Base-by-base conservation (phyloP, 257 asterid genomes). In the Nicotiana knightiana region DNA sequence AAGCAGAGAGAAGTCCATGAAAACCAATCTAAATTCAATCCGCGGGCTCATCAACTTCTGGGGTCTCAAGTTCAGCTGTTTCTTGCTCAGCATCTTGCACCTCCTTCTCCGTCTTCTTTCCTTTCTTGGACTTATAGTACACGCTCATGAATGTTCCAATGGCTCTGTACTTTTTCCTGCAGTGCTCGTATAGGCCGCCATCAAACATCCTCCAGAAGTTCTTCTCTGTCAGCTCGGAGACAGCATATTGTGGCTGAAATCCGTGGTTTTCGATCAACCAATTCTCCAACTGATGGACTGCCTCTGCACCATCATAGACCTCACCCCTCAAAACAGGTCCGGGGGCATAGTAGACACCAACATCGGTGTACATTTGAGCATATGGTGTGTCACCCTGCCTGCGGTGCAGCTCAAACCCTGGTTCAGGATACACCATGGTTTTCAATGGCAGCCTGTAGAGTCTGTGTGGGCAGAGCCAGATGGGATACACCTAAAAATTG, bases 121-220 rank as follows among this genome's bases (percentile, higher is more conserved):
- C 99, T 85, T 96, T 96, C 97, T 96, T 96, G 0, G 89, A 96
- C 83, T 96, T 96, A 24, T 96, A 96, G 82, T 96, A 96, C 86
- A 96, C 91, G 53, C 97, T 92, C 99, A 96, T 96, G 93, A 96
- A 96, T 21, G 97, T 94, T 21, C 99, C 99, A 3, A 96, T 43
- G 43, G 98, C 98, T 78, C 86, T 92, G 71, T 93, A 94, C 89
- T 94, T 96, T 77, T 85, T 83, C 87, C 98, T 93, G 87, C 94
- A 89, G 3, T 89, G 90, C 92, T 96, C 98, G 5, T 96, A 94
- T 3, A 94, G 98, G 4, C 85, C 94, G 12, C 92, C 98, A 83
- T 96, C 99, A 18, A 96, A 96, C 99, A 96, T 96, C 86, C 97
- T 94, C 99, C 99, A 96, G 93, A 96, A 96, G 77, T 83, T 89